Percentiles rank a stretch among this genome's conserved stretches.
These are phyloP conservation scores for Boechera divaricarpa DNA, from an alignment of 345 rosid genomes.

Conservation along the genomic window DNA sequence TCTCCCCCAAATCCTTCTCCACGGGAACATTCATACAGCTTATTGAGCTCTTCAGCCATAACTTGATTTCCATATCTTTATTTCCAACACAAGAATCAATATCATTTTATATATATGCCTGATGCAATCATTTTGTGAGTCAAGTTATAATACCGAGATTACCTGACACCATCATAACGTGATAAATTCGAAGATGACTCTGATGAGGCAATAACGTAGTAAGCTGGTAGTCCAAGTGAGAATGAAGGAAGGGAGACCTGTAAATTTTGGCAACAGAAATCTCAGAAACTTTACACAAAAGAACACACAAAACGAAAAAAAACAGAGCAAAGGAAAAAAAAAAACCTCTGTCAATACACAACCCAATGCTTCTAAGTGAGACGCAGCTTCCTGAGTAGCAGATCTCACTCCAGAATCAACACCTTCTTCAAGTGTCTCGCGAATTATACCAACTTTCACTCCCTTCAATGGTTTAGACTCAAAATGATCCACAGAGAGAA, in stretches of 20 bases:
- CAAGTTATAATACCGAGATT: slow-evolving; percentile 19
- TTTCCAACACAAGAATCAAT: slow-evolving; percentile 18
- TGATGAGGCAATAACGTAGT: slow-evolving; percentile 85
- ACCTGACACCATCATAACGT: slow-evolving; percentile 94
- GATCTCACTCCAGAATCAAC: slow-evolving; percentile 78
- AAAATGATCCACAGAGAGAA: slow-evolving; percentile 48
- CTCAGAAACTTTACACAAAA: slow-evolving; percentile 15
- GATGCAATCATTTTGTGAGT: background rate
- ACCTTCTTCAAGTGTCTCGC: slow-evolving; percentile 78
- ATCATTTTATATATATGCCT: background rate
- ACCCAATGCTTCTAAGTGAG: slow-evolving; percentile 88
- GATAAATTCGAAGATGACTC: slow-evolving; percentile 91
- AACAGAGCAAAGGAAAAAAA: background rate
- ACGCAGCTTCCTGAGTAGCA: slow-evolving; percentile 67
- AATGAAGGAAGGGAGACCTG: slow-evolving; percentile 90
- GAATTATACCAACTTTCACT: slow-evolving; percentile 78
- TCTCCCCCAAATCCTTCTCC: slow-evolving; percentile 88
- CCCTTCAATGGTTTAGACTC: slow-evolving; percentile 81
- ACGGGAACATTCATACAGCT: slow-evolving; percentile 77
- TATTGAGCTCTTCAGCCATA: slow-evolving; percentile 71
- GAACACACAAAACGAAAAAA: background rate
- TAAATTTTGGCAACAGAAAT: slow-evolving; percentile 1
- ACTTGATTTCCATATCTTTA: slow-evolving; percentile 84
- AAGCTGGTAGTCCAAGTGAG: slow-evolving; percentile 91
- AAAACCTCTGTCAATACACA: slow-evolving; percentile 70